Evolutionary conservation across 169 alveolate species (phyloP).

Genomic region (Plasmodium cynomolgi): DNA sequence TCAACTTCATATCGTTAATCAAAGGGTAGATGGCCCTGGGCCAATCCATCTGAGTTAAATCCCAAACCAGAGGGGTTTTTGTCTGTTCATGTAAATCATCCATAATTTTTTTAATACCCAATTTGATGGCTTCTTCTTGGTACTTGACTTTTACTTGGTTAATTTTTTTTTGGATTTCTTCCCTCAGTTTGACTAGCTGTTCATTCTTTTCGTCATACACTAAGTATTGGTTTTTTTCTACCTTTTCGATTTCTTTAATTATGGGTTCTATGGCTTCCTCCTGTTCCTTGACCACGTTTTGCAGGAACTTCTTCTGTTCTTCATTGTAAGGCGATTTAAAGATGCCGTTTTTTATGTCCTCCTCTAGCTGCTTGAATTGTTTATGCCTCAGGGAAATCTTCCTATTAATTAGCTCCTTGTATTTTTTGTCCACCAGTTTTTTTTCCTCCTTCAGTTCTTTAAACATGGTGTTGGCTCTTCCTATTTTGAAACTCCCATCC

Average conservation of each 20-base stretch:
- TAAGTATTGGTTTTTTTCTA: slow-evolving; percentile 74
- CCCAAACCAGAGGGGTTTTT: slow-evolving; percentile 83
- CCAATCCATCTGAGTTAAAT: slow-evolving; percentile 81
- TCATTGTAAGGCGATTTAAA: slow-evolving; percentile 77
- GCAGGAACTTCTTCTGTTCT: slow-evolving; percentile 79
- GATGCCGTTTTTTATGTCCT: slow-evolving; percentile 78
- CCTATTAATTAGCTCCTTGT: slow-evolving; percentile 33
- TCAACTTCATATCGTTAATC: slow-evolving; percentile 77
- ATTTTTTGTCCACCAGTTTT: slow-evolving; percentile 33
- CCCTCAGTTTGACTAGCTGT: slow-evolving; percentile 77
- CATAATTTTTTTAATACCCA: slow-evolving; percentile 58
- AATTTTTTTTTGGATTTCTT: slow-evolving; percentile 70
- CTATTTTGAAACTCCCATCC: slow-evolving; percentile 70
- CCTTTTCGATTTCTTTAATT: slow-evolving; percentile 77
- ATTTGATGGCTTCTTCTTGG: slow-evolving; percentile 47
- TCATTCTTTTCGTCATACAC: slow-evolving; percentile 79
- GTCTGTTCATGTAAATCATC: slow-evolving; percentile 69
- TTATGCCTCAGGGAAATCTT: slow-evolving; percentile 25
- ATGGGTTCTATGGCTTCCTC: slow-evolving; percentile 76
- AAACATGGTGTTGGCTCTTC: slow-evolving; percentile 71
- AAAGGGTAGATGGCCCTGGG: slow-evolving; percentile 76
- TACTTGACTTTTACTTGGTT: slow-evolving; percentile 72
- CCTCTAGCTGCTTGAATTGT: slow-evolving; percentile 55
- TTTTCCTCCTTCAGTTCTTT: slow-evolving; percentile 72
- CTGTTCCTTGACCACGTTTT: slow-evolving; percentile 66